Evolutionary conservation across 257 asterid species (phyloP).

Genomic region (Solanum raphanifolium): DNA sequence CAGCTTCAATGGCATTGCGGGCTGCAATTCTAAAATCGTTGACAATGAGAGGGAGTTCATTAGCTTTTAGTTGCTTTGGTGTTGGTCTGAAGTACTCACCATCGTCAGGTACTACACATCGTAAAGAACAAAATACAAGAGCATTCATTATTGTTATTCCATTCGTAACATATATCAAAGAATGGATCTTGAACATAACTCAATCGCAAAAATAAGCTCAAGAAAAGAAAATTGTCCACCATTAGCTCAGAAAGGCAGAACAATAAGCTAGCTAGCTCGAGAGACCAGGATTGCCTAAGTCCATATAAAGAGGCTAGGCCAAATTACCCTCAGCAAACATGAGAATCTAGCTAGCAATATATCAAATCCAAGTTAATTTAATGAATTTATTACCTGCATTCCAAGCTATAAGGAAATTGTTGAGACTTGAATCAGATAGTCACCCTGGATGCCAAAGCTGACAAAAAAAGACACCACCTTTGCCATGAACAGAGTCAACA

Average conservation of each 20-base stretch:
- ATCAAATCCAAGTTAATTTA: background rate
- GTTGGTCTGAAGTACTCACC: no score
- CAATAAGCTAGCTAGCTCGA: background rate
- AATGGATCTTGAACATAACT: background rate
- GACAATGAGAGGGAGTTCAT: no score
- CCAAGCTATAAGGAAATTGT: background rate
- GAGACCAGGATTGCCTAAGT: background rate
- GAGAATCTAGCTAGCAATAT: background rate
- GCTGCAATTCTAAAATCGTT: no score
- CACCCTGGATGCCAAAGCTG: background rate
- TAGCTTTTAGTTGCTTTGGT: no score
- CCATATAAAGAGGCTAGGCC: background rate
- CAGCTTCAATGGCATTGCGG: no score
- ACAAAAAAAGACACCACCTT: background rate
- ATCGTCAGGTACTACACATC: no score
- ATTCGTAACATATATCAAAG: background rate
- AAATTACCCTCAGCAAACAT: background rate
- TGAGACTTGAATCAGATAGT: background rate
- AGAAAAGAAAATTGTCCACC: background rate
- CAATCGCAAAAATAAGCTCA: background rate
- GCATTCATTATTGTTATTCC: no score
- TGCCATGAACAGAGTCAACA: background rate
- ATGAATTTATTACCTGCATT: background rate
- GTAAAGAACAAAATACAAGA: no score
- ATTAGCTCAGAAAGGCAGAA: background rate